Evolutionary conservation across 2,329 filamentous ascomycete genomes (phyloP).

Genomic region (Aspergillus ustus): DNA sequence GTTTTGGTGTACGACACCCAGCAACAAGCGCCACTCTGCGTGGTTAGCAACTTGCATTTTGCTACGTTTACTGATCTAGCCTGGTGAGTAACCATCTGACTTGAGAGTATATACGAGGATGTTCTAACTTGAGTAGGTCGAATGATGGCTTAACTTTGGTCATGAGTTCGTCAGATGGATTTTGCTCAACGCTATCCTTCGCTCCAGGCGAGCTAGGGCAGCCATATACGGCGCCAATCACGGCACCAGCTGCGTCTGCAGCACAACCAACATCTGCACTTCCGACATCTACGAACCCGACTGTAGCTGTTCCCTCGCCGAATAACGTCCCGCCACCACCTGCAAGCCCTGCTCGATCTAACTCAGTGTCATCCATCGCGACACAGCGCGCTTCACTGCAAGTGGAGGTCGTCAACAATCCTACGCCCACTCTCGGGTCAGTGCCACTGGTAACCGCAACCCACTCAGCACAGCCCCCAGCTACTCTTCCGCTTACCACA

Average conservation of each 20-base stretch:
- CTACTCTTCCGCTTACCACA: conserved; percentile 74
- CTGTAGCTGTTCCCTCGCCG: conserved; percentile 61
- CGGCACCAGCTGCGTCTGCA: conserved; percentile 38
- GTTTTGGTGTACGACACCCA: conserved; percentile 96
- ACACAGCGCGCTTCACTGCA: conserved; percentile 58
- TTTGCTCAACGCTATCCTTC: conserved; percentile 92
- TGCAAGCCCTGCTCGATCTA: conserved; percentile 80
- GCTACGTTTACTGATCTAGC: conserved; percentile 96
- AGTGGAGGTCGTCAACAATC: conserved; percentile 69
- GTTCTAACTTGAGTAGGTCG: conserved; percentile 60
- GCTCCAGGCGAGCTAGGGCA: conserved; percentile 81
- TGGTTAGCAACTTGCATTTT: conserved; percentile 96
- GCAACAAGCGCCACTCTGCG: conserved; percentile 87
- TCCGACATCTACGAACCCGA: conserved; percentile 69
- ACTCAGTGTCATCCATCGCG: conserved; percentile 78
- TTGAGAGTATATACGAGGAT: background rate
- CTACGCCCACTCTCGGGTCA: conserved; percentile 75
- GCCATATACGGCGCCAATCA: conserved; percentile 64
- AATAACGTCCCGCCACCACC: conserved; percentile 61
- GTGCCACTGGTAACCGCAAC: conserved; percentile 77
- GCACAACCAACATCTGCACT: conserved; percentile 67
- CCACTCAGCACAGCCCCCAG: conserved; percentile 59
- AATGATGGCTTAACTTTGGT: conserved; percentile 77
- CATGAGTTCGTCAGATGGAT: conserved; percentile 97
- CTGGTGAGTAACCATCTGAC: conserved; percentile 66